phyloP scores from a whole-genome alignment of 1,284 basidiomycete species.

The Ceratobasidium sp. region DNA sequence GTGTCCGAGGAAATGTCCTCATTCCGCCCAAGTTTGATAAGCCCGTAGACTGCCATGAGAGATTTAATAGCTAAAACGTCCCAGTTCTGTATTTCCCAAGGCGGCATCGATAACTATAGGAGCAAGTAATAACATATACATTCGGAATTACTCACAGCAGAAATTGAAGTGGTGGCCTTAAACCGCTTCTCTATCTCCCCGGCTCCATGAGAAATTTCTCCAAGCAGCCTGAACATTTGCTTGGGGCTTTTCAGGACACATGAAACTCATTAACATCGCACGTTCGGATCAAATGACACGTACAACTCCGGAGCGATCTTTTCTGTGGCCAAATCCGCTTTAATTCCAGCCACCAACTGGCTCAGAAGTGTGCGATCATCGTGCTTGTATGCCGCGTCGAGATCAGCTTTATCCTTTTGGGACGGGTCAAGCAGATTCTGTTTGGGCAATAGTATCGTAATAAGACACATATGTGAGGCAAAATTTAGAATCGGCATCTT shows the following conservation, averaged over 20 bases:
- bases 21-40: not conserved
- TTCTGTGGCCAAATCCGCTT: not conserved
- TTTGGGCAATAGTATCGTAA: no score
- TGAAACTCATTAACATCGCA: not conserved
- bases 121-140: no score
- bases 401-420: not conserved
- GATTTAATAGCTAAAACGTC: conserved; percentile 16
- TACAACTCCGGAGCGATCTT: not conserved
- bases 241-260: not conserved
- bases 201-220: not conserved
- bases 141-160: not conserved
- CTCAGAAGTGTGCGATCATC: conserved; percentile 10
- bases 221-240: not conserved
- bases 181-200: not conserved
- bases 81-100: not conserved
- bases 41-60: conserved; percentile 17
- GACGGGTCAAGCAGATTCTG: not conserved
- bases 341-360: not conserved
- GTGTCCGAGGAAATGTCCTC: not conserved
- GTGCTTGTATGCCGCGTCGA: conserved; percentile 6
- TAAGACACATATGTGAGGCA: no score
- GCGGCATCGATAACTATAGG: not conserved
- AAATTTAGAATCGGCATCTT: not conserved
- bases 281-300: not conserved
- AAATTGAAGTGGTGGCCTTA: not conserved